These are phyloP conservation scores for Coemansia biformis DNA, from an alignment of 192 early-diverging fungal species.

Conservation along the genomic window DNA sequence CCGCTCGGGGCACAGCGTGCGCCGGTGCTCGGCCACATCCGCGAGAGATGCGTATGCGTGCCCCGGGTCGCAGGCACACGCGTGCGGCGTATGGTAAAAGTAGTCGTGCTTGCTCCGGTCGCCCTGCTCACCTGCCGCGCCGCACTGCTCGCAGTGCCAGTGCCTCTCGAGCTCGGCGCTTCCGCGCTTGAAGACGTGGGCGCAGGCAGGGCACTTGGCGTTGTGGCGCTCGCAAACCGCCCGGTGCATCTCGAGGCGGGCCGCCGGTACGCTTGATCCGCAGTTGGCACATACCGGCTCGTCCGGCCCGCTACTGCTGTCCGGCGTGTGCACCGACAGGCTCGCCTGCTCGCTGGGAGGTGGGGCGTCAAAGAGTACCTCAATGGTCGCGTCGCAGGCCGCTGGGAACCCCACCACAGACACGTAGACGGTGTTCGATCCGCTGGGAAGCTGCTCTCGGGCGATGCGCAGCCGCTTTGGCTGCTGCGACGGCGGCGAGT, in stretches of 20 bases:
- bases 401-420: conserved; percentile 12
- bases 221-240: conserved; percentile 82
- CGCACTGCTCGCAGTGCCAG: conserved; percentile 80
- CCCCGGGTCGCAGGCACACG: conserved; percentile 58
- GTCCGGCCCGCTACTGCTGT: neutral
- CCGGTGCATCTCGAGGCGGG: conserved; percentile 62
- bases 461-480: conserved; percentile 21
- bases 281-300: conserved; percentile 61
- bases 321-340: no score
- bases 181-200: conserved; percentile 60
- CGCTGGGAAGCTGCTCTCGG: conserved; percentile 5
- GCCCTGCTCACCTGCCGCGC: conserved; percentile 42
- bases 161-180: conserved; percentile 58
- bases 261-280: conserved; percentile 57
- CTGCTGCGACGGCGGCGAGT: conserved; percentile 27
- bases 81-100: conserved; percentile 55
- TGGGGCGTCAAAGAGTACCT: conserved; percentile 10
- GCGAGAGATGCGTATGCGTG: conserved; percentile 28
- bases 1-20: conserved; percentile 61
- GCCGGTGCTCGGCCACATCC: conserved; percentile 62
- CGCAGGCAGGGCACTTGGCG: conserved; percentile 58
- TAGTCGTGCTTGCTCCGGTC: conserved; percentile 65
- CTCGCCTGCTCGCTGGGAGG: neutral
- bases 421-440: conserved; percentile 14
- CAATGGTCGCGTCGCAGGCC: conserved; percentile 8